A percentile compares a stretch with the other conserved stretches of the same genome.
phyloP scores from a whole-genome alignment of 371 early-diverging fungal genomes.

The Mortierella sp. region DNA sequence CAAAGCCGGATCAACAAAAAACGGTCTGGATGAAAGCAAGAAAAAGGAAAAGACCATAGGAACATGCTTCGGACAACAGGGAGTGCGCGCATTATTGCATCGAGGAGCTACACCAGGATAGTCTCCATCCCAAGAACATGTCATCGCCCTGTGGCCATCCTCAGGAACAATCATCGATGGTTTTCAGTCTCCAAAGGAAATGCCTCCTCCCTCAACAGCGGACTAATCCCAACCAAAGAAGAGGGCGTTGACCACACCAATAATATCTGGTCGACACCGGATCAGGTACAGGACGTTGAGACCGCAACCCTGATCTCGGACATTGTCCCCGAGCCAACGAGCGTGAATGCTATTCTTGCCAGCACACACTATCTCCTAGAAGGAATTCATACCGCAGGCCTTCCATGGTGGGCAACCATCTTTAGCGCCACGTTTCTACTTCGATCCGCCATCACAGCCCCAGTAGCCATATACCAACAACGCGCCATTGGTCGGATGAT shows the following conservation, averaged over 20 bases:
- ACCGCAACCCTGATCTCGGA: background rate
- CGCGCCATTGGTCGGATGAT: slow-evolving; percentile 66
- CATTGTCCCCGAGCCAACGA: slow-evolving; percentile 31
- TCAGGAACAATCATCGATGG: background rate
- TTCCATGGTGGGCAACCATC: slow-evolving; percentile 82
- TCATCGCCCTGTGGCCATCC: no score
- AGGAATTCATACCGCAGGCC: slow-evolving; percentile 56
- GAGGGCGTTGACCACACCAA: background rate
- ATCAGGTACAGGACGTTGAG: background rate
- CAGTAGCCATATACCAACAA: slow-evolving; percentile 81
- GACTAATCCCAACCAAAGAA: background rate
- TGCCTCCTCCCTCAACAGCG: background rate
- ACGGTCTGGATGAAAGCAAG: no score
- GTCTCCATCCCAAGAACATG: no score
- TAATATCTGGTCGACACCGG: background rate
- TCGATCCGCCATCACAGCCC: slow-evolving; percentile 72
- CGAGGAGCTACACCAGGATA: no score
- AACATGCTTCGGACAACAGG: no score
- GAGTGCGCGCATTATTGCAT: no score
- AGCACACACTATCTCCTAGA: slow-evolving; percentile 59
- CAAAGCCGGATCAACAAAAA: no score
- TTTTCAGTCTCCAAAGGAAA: background rate
- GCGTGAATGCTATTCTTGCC: slow-evolving; percentile 54
- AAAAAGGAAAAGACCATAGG: no score
- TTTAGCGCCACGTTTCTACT: slow-evolving; percentile 66